Conservation (phyloP, 371 early-diverging fungal species). For the Mucor irregularis region DNA sequence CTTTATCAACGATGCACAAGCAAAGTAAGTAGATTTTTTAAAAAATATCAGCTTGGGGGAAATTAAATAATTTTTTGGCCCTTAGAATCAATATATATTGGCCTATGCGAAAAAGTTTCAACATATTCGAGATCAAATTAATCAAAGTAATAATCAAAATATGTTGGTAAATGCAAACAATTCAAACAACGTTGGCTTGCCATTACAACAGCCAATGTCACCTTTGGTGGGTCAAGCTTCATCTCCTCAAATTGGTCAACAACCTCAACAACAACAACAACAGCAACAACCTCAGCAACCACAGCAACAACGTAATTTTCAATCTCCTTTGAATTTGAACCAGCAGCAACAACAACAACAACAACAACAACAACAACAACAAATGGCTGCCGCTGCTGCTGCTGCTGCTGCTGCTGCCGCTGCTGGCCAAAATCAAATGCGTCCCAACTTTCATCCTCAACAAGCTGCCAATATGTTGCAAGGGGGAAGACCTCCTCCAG, state of each 20-base stretch:
- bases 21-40: slow-evolving; percentile 35
- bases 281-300: slow-evolving; percentile 16
- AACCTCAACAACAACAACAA: slow-evolving; percentile 6
- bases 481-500: slow-evolving; percentile 14
- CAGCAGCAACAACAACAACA: slow-evolving; percentile 14
- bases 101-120: slow-evolving; percentile 37
- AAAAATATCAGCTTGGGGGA: not conserved
- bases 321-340: slow-evolving; percentile 24
- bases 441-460: slow-evolving; percentile 28
- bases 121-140: slow-evolving; percentile 32
- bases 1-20: slow-evolving; percentile 38
- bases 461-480: slow-evolving; percentile 32
- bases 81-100: slow-evolving; percentile 44
- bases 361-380: no score
- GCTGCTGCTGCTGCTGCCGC: no score
- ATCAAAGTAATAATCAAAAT: slow-evolving; percentile 10
- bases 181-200: no score
- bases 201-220: slow-evolving; percentile 31
- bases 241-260: slow-evolving; percentile 37
- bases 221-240: slow-evolving; percentile 34
- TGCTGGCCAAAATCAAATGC: slow-evolving; percentile 24
- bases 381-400: no score
- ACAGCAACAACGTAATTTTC: slow-evolving; percentile 10
- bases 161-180: slow-evolving; percentile 5
- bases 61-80: not conserved